Evolutionary conservation across 331 rosid genomes (phyloP).

Genomic region (Quercus lobata): DNA sequence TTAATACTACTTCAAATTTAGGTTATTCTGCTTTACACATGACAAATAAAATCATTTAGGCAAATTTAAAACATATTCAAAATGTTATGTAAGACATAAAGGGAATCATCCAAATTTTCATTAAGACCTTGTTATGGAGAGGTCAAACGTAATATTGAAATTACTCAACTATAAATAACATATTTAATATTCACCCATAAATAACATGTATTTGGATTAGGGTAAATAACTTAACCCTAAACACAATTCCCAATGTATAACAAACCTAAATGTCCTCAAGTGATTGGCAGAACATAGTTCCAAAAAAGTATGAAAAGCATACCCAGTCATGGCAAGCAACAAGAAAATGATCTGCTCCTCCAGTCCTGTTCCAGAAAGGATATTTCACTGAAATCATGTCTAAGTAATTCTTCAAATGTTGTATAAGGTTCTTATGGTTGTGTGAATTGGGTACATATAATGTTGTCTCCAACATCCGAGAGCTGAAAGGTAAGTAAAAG

Average conservation of each 20-base stretch:
- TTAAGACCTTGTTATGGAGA: background rate
- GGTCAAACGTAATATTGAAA: no score
- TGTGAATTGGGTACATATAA: conserved; percentile 73
- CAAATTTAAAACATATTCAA: background rate
- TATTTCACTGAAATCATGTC: conserved; percentile 54
- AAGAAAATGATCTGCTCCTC: conserved; percentile 89
- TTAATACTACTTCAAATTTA: background rate
- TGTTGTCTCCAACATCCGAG: conserved; percentile 64
- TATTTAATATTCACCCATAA: no score
- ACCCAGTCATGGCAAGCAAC: conserved; percentile 99
- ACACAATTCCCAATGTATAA: no score
- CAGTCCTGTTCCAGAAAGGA: conserved; percentile 88
- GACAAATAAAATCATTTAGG: background rate
- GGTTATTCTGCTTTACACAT: background rate
- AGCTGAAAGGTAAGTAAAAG: conserved; percentile 96
- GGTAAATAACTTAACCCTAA: no score
- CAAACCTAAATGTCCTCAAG: background rate
- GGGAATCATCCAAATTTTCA: background rate
- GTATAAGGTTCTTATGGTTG: conserved; percentile 50
- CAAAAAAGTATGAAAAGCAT: conserved; percentile 26
- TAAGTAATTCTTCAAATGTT: conserved; percentile 57
- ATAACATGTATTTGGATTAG: no score
- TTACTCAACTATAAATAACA: no score
- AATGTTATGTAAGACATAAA: background rate
- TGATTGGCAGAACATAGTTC: background rate